Base-by-base conservation (phyloP, 2,329 filamentous ascomycete genomes). In the Myriosclerotinia duriaeana region DNA sequence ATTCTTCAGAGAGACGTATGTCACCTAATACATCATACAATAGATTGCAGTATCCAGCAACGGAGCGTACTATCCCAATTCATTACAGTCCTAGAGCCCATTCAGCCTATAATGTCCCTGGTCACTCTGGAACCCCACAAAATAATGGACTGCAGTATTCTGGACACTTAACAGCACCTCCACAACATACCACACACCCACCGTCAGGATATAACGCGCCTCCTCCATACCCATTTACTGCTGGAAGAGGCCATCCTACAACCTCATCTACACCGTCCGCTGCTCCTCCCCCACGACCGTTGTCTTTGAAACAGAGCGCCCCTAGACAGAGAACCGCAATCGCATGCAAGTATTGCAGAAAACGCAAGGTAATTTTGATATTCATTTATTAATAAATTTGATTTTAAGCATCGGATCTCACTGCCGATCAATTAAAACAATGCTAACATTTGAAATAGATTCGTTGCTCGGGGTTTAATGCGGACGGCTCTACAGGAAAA, bases 391-490 rank as follows among this genome's bases (percentile, higher is more conserved):
- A 17, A 12, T 22, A 9, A 9, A 17, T 17, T n/a, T 38, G 14
- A 60, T 50, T 30, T 6, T 15, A 34, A 50, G 22, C 14, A 22
- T 55, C 14, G 34, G 5, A 20, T 38, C 26, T 34, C 1, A 40
- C 11, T 46, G 9, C 14, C 34, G 44, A 17, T 26, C 5, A 44
- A 20, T 15, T 15, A 50, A 48, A 56, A n/a, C 53, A n/a, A 56
- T 64, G 52, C 68, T 73, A 67, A 73, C 66, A 12, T 26, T 48
- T 11, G 8, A 61, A 48, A 67, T 77, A 91, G 89, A 91, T 91
- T 76, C 87, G 89, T 68, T 92, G 89, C 80, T 91, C 89, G 5
- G 89, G 89, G 38, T 92, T 91, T 75, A 89, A 91, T 73, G 85
- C 84, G 66, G 89, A 87, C 50, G 58, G 58, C 5, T 85, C 88